Evolutionary conservation across 179 eudicot species (phyloP).

Genomic region (Beta lomatogona): DNA sequence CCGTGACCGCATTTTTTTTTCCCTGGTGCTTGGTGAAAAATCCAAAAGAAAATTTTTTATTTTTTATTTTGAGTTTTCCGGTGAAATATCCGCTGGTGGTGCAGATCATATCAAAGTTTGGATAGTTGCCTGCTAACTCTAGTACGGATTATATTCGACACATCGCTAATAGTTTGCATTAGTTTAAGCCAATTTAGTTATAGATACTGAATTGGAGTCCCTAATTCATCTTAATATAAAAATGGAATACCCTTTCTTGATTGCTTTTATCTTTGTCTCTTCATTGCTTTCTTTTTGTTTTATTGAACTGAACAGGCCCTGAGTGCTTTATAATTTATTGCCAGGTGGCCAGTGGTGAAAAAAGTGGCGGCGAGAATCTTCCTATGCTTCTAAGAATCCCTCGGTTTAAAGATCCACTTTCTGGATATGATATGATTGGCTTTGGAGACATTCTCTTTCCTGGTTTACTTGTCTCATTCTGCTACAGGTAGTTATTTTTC

Average conservation of each 20-base stretch:
- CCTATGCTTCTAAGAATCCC: conserved; percentile 93
- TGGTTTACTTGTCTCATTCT: conserved; percentile 79
- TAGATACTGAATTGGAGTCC: background rate
- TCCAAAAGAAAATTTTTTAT: too few relatives aligned
- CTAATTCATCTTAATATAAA: background rate
- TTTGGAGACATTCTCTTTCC: conserved; percentile 96
- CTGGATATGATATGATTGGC: conserved; percentile 88
- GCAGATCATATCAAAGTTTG: too few relatives aligned
- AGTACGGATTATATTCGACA: background rate
- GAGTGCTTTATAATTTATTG: conserved; percentile 10
- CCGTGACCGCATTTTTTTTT: too few relatives aligned
- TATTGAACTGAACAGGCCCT: background rate
- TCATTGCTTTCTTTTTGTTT: background rate
- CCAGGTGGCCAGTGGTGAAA: conserved; percentile 84
- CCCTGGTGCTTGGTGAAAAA: too few relatives aligned
- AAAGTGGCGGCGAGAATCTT: conserved; percentile 83
- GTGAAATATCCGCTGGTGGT: too few relatives aligned
- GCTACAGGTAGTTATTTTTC: conserved; percentile 52
- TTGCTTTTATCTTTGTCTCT: background rate
- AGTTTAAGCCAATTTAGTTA: background rate
- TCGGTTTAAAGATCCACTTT: conserved; percentile 75
- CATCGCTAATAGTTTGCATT: background rate
- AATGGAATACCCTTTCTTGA: background rate
- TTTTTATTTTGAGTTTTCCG: background rate
- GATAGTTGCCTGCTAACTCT: too few relatives aligned